Evolutionary conservation across 768 basidiomycete species (phyloP).

Genomic region (Sporobolomyces phaffii): DNA sequence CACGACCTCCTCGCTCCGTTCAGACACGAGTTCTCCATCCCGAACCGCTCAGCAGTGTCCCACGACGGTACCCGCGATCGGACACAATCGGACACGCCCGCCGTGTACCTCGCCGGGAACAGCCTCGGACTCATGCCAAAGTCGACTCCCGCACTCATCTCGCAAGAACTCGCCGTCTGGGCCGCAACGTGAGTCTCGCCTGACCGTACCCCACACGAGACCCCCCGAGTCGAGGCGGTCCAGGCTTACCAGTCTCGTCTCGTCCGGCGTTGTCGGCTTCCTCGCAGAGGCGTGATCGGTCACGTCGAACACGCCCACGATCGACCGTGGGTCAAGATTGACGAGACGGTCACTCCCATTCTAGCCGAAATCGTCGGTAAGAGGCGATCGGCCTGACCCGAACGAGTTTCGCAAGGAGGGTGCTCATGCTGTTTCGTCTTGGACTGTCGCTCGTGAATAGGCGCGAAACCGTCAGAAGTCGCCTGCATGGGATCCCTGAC

Average conservation of each 20-base stretch:
- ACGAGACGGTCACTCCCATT: constrained; percentile 63
- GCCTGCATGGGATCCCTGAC: constrained; percentile 94
- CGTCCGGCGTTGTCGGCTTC: too few species aligned
- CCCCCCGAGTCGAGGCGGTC: too few species aligned
- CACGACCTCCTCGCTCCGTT: constrained; percentile 10
- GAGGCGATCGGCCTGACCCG: constrained; percentile 39
- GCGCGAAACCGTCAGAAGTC: constrained; percentile 81
- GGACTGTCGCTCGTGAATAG: constrained; percentile 48
- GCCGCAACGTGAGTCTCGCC: constrained; percentile 52
- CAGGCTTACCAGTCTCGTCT: too few species aligned
- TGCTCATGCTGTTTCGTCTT: constrained; percentile 25
- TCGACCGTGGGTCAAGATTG: constrained; percentile 75
- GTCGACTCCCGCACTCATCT: constrained; percentile 62
- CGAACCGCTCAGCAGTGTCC: constrained; percentile 3
- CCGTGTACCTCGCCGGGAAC: constrained; percentile 90
- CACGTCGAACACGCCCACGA: constrained; percentile 83
- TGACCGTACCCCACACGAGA: background rate
- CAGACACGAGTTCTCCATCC: constrained; percentile 20
- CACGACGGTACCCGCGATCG: background rate
- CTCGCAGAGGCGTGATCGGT: constrained; percentile 48
- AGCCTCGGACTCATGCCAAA: constrained; percentile 80
- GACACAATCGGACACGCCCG: constrained; percentile 52
- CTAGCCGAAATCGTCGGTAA: constrained; percentile 77
- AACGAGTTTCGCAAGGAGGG: background rate
- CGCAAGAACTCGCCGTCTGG: constrained; percentile 83